Evolutionary conservation across 768 basidiomycete genomes (phyloP), one percentile per base, ranked within the genome.

Genomic region (Pisolithus marmoratus): DNA sequence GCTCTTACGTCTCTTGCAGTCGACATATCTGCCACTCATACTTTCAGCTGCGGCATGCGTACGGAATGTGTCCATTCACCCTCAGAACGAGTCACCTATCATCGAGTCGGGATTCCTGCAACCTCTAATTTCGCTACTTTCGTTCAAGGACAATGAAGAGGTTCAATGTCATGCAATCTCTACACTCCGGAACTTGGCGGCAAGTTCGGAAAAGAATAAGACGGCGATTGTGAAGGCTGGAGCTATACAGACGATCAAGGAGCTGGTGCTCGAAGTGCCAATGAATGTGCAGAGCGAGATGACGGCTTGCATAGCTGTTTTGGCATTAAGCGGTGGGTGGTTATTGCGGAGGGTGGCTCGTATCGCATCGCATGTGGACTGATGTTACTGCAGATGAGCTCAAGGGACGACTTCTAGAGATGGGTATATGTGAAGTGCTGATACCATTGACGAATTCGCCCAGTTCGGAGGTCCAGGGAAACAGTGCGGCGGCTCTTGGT

Each of bases 131-230:
- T 94, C 92, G 64, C 80, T 99, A 29, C 76, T 99, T 20, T 91
- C 94, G 2, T 98, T 97, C 75, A 97, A 97, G 69, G 96, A 99
- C 69, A 98, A 98, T 63, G 96, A 99, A 73, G 96, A 99, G 70
- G 94, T 99, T 22, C 96, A 99, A 66, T 98, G 96, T 64, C 96
- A 99, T 62, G 96, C 96, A 19, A 99, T 99, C 58, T 95, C 93
- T 12, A 99, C 96, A 0, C 75, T 99, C 42, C 82, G 96, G 15
- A 99, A 99, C 65, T 79, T 99, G 15, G 96, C 96, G 1, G 96
- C 96, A 4, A 93, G 90, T 63, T 91, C 88, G 31, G 95, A 98
- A 76, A 92, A 94, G 78, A 99, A 98, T 75, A 99, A 98, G 75
- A 81, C 89, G 37, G 93, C 94, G 8, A 98, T 99, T 51, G 94